These are phyloP conservation scores for Coelastrella sp. DNA, from an alignment of 139 green algal species.

Conservation along the genomic window DNA sequence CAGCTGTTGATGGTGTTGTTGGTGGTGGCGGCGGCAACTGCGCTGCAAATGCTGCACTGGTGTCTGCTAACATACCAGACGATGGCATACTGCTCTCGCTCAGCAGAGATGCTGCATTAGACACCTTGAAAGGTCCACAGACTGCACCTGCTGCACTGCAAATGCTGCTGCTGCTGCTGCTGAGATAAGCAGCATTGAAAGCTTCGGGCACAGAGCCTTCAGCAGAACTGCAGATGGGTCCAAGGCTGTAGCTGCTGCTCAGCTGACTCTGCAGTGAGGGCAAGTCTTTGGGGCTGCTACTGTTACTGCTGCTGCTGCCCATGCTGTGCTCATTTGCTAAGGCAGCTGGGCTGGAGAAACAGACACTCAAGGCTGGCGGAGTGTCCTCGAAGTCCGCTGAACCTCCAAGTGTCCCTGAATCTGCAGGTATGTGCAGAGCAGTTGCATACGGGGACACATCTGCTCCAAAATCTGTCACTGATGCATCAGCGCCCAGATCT, in stretches of 20 bases:
- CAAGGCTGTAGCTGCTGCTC: conserved; percentile 10
- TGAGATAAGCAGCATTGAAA: not conserved
- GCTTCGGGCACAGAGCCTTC: no score
- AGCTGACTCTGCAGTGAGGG: no score
- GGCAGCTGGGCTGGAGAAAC: not conserved
- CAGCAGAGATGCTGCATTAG: not conserved
- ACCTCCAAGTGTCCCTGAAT: not conserved
- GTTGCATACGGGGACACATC: not conserved
- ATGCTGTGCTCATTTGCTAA: not conserved
- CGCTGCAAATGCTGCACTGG: not conserved
- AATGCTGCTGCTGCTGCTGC: no score
- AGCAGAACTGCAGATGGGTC: no score
- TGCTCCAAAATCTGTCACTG: not conserved
- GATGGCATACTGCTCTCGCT: not conserved
- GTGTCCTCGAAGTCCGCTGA: not conserved
- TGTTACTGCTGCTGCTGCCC: conserved; percentile 8
- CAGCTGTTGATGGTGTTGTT: no score
- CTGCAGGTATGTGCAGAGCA: not conserved
- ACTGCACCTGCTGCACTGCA: not conserved
- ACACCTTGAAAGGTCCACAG: not conserved
- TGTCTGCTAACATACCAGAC: not conserved
- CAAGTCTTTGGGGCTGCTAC: not conserved
- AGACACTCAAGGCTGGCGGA: not conserved
- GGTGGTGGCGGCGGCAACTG: not conserved
- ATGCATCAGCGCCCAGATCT: not conserved